Base-by-base conservation (phyloP, 306 rosid genomes). In the Datisca glomerata region DNA sequence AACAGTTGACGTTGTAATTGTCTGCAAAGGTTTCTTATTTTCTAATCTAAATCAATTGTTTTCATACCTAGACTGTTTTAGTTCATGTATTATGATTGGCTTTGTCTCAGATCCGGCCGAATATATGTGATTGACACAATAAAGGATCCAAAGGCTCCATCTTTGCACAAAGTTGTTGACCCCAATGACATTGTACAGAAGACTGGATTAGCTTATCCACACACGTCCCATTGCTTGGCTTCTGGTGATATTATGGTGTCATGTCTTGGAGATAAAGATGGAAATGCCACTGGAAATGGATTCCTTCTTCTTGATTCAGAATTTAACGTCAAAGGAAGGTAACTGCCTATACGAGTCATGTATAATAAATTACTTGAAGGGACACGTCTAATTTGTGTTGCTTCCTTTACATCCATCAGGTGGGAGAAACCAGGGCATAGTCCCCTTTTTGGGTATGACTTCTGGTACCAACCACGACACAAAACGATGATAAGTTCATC, bases 371-470 rank as follows among this genome's bases (percentile, higher is more conserved):
- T 8, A 8, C 9, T 8, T 16, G n/a, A 13, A 3, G 20, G 14
- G 8, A 12, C 4, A 11, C 8, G 2, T 33, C 31, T 21, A 28
- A 28, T 28, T 28, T 28, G 7, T 28, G 7, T 6, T 6, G 33
- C 33, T 28, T 28, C 33, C 1, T 1, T n/a, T n/a, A n/a, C n/a
- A n/a, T n/a, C 2, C 2, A 2, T 28, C 43, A 87, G 97, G 82
- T 83, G 97, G 97, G 94, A 89, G 59, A 89, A 80, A 68, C 89
- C 89, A 25, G 95, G 95, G 65, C 72, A 89, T 27, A 77, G 93
- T 68, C 97, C 97, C 27, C 52, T 53, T 44, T 89, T 65, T 63
- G 97, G 97, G n/a, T 83, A 83, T 53, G 97, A 89, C 68, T 89
- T 65, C 60, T 89, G 97, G 97, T 89, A 89, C 74, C 95, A 89